Evolutionary conservation across 768 basidiomycete genomes (phyloP).

Genomic region (Agrocybe chaxingu): DNA sequence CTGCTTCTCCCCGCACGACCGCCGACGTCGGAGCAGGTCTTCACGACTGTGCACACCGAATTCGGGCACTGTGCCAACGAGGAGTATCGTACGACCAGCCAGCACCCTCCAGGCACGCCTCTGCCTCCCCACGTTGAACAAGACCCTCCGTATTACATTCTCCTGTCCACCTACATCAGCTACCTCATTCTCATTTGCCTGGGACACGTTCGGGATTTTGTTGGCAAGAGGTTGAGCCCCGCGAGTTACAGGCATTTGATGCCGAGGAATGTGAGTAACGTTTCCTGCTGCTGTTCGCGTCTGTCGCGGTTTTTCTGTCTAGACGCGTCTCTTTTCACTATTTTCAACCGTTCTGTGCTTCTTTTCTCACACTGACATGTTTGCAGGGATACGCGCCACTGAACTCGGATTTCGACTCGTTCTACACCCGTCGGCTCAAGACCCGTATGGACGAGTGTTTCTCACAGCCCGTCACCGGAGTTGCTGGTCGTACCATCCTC

Average conservation of each 20-base stretch:
- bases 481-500: constrained; percentile 90
- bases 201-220: constrained; percentile 92
- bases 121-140: constrained; percentile 60
- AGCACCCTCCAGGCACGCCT: constrained; percentile 50
- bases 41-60: constrained; percentile 80
- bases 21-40: constrained; percentile 78
- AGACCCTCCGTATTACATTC: constrained; percentile 91
- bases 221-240: constrained; percentile 80
- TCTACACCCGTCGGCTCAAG: constrained; percentile 96
- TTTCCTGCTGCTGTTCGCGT: constrained; percentile 4
- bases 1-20: constrained; percentile 61
- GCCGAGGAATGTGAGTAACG: constrained; percentile 71
- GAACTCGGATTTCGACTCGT: constrained; percentile 98
- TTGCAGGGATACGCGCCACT: constrained; percentile 90
- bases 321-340: background rate
- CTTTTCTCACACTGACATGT: constrained; percentile 5
- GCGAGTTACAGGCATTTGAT: constrained; percentile 77
- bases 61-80: constrained; percentile 90
- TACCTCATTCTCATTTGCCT: constrained; percentile 90
- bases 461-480: constrained; percentile 87
- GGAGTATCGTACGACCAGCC: constrained; percentile 63
- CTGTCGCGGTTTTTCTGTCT: background rate
- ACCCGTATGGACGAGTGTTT: constrained; percentile 95
- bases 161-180: constrained; percentile 89
- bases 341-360: constrained; percentile 6